Conservation (phyloP, 768 basidiomycete genomes). For the Terana coerulea region DNA sequence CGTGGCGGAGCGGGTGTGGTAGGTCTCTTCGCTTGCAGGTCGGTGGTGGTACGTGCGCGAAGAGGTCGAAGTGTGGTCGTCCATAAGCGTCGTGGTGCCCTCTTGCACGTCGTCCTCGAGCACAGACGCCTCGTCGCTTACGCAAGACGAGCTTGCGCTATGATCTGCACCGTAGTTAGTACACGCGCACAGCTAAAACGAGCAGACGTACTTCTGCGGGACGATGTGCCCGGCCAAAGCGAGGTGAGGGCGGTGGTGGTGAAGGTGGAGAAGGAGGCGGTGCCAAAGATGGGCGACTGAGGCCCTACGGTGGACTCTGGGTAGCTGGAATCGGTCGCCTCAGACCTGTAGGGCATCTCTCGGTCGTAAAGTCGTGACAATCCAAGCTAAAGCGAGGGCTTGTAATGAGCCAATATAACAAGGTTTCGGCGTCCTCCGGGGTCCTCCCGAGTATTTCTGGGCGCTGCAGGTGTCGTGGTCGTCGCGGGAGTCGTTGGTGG, state of each 20-base stretch:
- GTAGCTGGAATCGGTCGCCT: not conserved
- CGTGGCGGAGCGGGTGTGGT: not conserved
- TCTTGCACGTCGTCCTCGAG: constrained; percentile 27
- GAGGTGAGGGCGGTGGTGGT: constrained; percentile 48
- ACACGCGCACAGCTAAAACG: not conserved
- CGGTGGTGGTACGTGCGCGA: not conserved
- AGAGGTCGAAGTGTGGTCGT: not conserved
- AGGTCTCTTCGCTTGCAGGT: not conserved
- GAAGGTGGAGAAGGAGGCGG: constrained; percentile 53
- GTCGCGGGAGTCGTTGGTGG: too few relatives aligned
- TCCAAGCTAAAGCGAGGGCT: too few relatives aligned
- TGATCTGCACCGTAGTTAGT: constrained; percentile 30
- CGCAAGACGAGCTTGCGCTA: constrained; percentile 42
- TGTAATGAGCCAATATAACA: too few relatives aligned
- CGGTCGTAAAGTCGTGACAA: too few relatives aligned
- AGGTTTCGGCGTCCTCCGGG: too few relatives aligned
- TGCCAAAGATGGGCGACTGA: constrained; percentile 62
- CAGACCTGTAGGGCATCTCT: not conserved
- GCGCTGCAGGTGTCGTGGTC: too few relatives aligned
- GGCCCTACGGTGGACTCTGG: constrained; percentile 27
- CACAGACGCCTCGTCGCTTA: constrained; percentile 41
- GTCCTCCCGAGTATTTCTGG: too few relatives aligned
- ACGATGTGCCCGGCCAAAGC: constrained; percentile 57
- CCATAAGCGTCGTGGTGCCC: constrained; percentile 29
- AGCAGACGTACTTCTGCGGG: constrained; percentile 14